Conservation (phyloP, 1,284 basidiomycete genomes). For the Papiliotrema terrestris region DNA sequence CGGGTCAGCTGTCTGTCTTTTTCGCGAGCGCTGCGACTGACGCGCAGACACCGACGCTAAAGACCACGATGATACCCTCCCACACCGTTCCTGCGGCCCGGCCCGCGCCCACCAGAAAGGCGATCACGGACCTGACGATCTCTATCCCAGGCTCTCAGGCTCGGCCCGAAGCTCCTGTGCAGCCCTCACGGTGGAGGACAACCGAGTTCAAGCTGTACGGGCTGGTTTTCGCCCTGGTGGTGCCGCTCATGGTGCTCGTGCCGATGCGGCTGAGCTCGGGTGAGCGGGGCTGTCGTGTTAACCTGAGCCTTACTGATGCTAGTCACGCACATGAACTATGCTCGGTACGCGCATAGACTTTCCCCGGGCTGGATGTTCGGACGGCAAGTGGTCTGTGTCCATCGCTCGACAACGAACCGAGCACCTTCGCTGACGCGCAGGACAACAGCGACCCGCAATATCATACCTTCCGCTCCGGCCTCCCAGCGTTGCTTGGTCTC, state of each 20-base stretch:
- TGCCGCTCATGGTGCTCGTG: conserved; percentile 77
- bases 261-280: conserved; percentile 72
- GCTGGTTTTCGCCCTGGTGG: conserved; percentile 58
- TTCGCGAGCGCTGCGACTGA: too few relatives aligned
- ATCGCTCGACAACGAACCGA: conserved; percentile 6
- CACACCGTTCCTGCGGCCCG: neutral
- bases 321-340: conserved; percentile 75
- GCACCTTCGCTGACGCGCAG: conserved; percentile 56
- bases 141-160: conserved; percentile 22
- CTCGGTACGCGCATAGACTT: conserved; percentile 59
- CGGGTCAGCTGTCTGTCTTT: too few relatives aligned
- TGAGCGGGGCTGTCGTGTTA: conserved; percentile 50
- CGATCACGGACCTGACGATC: conserved; percentile 37
- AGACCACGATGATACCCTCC: conserved; percentile 3
- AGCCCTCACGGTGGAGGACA: conserved; percentile 65
- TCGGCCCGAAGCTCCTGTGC: conserved; percentile 10
- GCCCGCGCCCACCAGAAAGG: neutral
- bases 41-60: neutral
- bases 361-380: conserved; percentile 56
- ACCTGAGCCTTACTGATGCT: neutral
- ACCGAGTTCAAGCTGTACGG: conserved; percentile 80
- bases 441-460: conserved; percentile 86
- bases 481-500: conserved; percentile 60
- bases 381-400: conserved; percentile 46
- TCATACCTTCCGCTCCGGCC: conserved; percentile 71